phyloP scores from a whole-genome alignment of 108 stramenopile genomes.

The Nitzschia sp. region DNA sequence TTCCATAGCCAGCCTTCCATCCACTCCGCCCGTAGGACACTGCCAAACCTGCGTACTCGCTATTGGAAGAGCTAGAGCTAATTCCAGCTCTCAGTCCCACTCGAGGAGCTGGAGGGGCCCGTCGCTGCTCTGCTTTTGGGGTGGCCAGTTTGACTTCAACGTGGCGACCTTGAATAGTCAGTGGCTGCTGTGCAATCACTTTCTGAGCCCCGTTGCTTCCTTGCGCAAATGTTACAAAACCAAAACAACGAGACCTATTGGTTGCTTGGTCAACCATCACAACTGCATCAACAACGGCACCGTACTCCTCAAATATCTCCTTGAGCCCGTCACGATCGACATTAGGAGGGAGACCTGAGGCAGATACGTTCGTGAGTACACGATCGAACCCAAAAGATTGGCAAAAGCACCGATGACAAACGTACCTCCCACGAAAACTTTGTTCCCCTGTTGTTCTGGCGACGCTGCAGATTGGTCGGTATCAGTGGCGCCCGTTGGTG shows the following conservation, averaged over 20 bases:
- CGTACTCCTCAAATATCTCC: conserved; percentile 83
- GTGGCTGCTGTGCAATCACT: conserved; percentile 74
- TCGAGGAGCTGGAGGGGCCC: conserved; percentile 44
- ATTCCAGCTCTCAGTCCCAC: conserved; percentile 68
- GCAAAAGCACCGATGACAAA: neutral
- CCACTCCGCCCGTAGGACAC: conserved; percentile 78
- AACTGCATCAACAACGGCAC: conserved; percentile 77
- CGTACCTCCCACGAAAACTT: conserved; percentile 44
- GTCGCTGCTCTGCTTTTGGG: conserved; percentile 69
- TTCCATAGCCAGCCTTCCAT: conserved; percentile 87
- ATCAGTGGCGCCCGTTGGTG: neutral
- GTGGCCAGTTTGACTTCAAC: conserved; percentile 88
- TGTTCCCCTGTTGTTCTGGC: conserved; percentile 63
- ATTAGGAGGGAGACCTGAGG: conserved; percentile 72
- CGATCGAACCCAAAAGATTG: neutral
- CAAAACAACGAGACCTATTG: conserved; percentile 83
- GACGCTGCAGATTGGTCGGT: conserved; percentile 25
- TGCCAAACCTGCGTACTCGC: conserved; percentile 82
- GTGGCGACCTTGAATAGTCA: conserved; percentile 67
- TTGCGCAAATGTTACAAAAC: conserved; percentile 88
- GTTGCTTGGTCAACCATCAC: conserved; percentile 82
- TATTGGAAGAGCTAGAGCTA: conserved; percentile 42
- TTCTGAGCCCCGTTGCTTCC: conserved; percentile 76
- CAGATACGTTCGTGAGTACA: conserved; percentile 19
- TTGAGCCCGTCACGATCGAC: conserved; percentile 79